phyloP scores from a whole-genome alignment of 2,329 filamentous ascomycete species.

The Pseudopyricularia cyperi region DNA sequence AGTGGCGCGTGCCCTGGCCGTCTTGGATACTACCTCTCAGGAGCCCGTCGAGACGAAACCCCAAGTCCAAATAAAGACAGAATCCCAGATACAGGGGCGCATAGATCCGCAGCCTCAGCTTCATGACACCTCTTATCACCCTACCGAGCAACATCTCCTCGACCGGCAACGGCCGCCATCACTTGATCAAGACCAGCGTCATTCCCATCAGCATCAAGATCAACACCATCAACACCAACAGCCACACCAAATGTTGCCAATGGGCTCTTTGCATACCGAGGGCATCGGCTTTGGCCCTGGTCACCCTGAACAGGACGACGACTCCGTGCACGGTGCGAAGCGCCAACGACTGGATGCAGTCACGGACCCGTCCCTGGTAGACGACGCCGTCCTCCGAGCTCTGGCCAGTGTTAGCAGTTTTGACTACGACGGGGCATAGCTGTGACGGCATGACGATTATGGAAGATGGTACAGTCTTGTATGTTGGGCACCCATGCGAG shows the following conservation, averaged over 20 bases:
- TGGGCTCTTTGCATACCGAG: slow-evolving; percentile 11
- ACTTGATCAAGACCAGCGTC: background rate
- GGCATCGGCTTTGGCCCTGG: slow-evolving; percentile 15
- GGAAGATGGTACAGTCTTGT: too few species aligned
- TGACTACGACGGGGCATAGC: background rate
- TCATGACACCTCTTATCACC: background rate
- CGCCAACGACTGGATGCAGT: slow-evolving; percentile 23
- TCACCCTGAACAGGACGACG: slow-evolving; percentile 11
- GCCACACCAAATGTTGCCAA: slow-evolving; percentile 5
- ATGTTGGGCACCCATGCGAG: too few species aligned
- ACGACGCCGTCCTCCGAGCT: slow-evolving; percentile 32
- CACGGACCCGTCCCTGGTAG: slow-evolving; percentile 24
- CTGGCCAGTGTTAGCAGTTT: slow-evolving; percentile 27
- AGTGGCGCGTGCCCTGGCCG: background rate
- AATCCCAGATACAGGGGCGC: background rate
- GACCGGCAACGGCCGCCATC: background rate
- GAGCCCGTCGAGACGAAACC: background rate
- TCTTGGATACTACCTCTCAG: background rate
- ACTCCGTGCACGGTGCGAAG: slow-evolving; percentile 24
- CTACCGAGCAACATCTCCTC: background rate
- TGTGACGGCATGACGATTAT: too few species aligned
- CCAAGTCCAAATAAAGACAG: background rate
- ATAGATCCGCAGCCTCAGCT: background rate
- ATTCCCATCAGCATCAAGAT: background rate
- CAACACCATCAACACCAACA: slow-evolving; percentile 3